Conservation (phyloP, 2,329 filamentous ascomycete species). For the Coleophoma crateriformis region DNA sequence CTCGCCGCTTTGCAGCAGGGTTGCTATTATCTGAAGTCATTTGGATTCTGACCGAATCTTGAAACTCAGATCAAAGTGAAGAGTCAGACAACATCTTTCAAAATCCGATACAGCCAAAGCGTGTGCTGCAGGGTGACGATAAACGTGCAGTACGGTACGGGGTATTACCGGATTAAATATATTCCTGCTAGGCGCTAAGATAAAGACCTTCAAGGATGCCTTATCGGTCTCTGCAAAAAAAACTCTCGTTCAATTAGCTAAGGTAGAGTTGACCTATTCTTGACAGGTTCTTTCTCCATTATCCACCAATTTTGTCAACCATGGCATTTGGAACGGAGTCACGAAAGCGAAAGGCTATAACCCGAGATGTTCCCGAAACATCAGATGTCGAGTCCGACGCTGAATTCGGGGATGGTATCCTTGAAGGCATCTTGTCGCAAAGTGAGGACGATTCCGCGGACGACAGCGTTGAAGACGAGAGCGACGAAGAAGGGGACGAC, state of each 20-base stretch:
- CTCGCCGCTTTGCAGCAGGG: slow-evolving; percentile 44
- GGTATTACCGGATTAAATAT: too few relatives aligned
- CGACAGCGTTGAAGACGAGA: not conserved
- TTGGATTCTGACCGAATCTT: not conserved
- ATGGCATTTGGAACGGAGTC: slow-evolving; percentile 22
- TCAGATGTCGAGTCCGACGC: slow-evolving; percentile 51
- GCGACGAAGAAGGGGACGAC: slow-evolving; percentile 30
- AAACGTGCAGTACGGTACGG: too few relatives aligned
- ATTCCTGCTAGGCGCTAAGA: too few relatives aligned
- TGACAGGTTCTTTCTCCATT: slow-evolving; percentile 1
- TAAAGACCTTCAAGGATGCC: too few relatives aligned
- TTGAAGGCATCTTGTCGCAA: slow-evolving; percentile 52
- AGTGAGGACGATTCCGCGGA: slow-evolving; percentile 46
- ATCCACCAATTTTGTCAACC: not conserved
- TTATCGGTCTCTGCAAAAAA: not conserved
- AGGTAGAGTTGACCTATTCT: slow-evolving; percentile 12
- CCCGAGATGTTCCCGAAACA: slow-evolving; percentile 42
- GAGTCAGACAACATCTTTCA: not conserved
- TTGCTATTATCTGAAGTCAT: not conserved
- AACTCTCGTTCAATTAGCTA: slow-evolving; percentile 6
- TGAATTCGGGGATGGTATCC: slow-evolving; percentile 49
- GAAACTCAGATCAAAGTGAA: not conserved
- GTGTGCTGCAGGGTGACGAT: too few relatives aligned
- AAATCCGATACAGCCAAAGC: not conserved
- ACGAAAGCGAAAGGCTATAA: slow-evolving; percentile 59